Evolutionary conservation across 2,329 filamentous ascomycete species (phyloP).

Genomic region (Aaosphaeria pasadenensis): DNA sequence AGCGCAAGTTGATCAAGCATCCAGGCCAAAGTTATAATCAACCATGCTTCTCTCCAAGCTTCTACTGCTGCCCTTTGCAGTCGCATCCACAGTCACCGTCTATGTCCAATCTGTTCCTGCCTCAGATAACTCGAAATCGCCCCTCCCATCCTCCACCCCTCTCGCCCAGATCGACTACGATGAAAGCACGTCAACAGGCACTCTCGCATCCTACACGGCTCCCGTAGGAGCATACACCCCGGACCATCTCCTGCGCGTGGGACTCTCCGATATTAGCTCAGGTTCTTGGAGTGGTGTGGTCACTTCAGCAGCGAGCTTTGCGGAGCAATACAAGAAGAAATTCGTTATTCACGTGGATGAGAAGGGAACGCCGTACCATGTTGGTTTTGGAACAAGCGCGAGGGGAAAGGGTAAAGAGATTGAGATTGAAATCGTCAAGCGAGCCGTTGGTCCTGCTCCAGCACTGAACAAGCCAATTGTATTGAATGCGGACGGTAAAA

Average conservation of each 20-base stretch:
- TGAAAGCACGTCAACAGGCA: constrained; percentile 33
- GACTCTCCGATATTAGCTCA: constrained; percentile 38
- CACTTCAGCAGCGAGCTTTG: constrained; percentile 44
- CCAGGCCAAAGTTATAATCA: constrained; percentile 1
- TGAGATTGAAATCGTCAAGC: constrained; percentile 41
- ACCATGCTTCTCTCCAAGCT: constrained; percentile 36
- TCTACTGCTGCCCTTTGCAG: constrained; percentile 36
- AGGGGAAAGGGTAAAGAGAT: constrained; percentile 34
- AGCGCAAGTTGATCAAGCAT: background rate
- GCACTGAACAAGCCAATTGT: constrained; percentile 53
- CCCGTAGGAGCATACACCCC: constrained; percentile 30
- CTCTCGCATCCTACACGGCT: constrained; percentile 34
- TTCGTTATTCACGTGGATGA: constrained; percentile 44
- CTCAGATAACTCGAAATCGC: constrained; percentile 74
- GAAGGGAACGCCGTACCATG: constrained; percentile 43
- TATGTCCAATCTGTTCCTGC: constrained; percentile 75
- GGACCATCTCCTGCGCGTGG: constrained; percentile 43
- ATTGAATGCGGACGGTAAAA: constrained; percentile 54
- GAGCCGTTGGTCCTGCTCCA: constrained; percentile 39
- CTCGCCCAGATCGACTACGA: constrained; percentile 45
- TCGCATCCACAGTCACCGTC: constrained; percentile 37
- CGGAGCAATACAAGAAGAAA: constrained; percentile 41
- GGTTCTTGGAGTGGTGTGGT: constrained; percentile 45
- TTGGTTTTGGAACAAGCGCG: constrained; percentile 41
- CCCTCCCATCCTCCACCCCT: constrained; percentile 35